Evolutionary conservation across 2,329 filamentous ascomycete genomes (phyloP).

Genomic region (Ophiosphaerella korrae): DNA sequence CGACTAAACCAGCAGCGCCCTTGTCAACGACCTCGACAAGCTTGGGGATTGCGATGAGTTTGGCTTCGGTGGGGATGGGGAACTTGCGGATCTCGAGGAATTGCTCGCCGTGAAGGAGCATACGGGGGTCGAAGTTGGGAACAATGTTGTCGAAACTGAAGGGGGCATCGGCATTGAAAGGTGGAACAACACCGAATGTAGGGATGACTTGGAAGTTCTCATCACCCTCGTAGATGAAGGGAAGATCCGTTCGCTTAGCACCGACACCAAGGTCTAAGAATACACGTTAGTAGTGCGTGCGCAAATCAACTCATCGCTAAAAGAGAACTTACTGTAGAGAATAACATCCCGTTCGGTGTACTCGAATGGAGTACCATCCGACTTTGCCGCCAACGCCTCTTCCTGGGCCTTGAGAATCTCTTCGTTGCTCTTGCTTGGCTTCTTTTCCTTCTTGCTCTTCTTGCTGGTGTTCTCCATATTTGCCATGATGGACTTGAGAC

Average conservation of each 20-base stretch:
- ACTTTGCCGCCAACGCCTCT: slow-evolving; percentile 72
- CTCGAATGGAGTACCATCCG: slow-evolving; percentile 74
- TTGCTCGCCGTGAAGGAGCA: slow-evolving; percentile 98
- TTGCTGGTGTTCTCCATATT: slow-evolving; percentile 80
- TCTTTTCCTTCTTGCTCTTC: slow-evolving; percentile 43
- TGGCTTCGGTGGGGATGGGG: slow-evolving; percentile 84
- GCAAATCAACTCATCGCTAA: neutral
- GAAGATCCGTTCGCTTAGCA: slow-evolving; percentile 85
- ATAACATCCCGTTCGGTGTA: slow-evolving; percentile 89
- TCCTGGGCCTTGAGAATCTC: slow-evolving; percentile 77
- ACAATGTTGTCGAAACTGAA: slow-evolving; percentile 83
- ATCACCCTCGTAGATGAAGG: slow-evolving; percentile 85
- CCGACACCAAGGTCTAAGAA: slow-evolving; percentile 77
- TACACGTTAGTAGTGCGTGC: slow-evolving; percentile 20
- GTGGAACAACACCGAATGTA: slow-evolving; percentile 96
- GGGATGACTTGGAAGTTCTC: slow-evolving; percentile 94
- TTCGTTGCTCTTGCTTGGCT: slow-evolving; percentile 62
- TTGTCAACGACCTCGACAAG: slow-evolving; percentile 97
- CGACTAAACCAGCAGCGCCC: slow-evolving; percentile 83
- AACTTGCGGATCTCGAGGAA: slow-evolving; percentile 93
- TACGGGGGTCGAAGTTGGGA: slow-evolving; percentile 97
- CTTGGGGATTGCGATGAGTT: slow-evolving; percentile 74
- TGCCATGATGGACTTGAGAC: slow-evolving; percentile 77
- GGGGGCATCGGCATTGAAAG: slow-evolving; percentile 80
- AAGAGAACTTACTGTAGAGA: slow-evolving; percentile 70